Conservation (phyloP, 1,139 yeast genomes). For the Blastobotrys proliferans region DNA sequence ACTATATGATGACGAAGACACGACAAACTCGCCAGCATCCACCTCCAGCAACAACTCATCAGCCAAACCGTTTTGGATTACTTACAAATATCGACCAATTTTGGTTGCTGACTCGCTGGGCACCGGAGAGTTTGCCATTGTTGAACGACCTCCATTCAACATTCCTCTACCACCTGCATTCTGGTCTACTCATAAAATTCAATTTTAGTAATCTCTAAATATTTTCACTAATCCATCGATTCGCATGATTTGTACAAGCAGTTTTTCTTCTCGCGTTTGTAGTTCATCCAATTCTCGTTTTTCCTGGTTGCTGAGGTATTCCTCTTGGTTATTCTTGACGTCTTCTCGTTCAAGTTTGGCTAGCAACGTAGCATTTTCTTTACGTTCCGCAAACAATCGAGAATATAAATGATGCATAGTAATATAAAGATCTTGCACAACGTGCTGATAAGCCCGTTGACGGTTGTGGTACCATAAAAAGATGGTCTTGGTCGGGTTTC, state of each 20-base stretch:
- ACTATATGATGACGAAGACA: slow-evolving; percentile 25
- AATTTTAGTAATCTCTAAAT: slow-evolving; percentile 39
- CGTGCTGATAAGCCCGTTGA: slow-evolving; percentile 45
- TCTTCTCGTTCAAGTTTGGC: slow-evolving; percentile 85
- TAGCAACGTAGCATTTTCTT: slow-evolving; percentile 61
- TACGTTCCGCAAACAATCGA: slow-evolving; percentile 53
- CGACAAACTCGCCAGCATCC: slow-evolving; percentile 15
- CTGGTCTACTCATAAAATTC: slow-evolving; percentile 59
- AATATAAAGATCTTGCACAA: slow-evolving; percentile 56
- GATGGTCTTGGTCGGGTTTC: slow-evolving; percentile 87
- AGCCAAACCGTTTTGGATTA: slow-evolving; percentile 59
- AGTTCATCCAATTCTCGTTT: slow-evolving; percentile 62
- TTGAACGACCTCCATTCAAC: slow-evolving; percentile 71
- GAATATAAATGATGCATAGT: slow-evolving; percentile 64
- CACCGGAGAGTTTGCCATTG: slow-evolving; percentile 57
- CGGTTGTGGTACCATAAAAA: slow-evolving; percentile 73
- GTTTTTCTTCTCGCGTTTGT: slow-evolving; percentile 31
- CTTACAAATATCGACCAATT: slow-evolving; percentile 73
- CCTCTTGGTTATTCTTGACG: slow-evolving; percentile 77
- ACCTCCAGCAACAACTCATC: slow-evolving; percentile 26
- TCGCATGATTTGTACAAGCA: slow-evolving; percentile 33
- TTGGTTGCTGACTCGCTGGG: slow-evolving; percentile 58
- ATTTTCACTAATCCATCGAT: slow-evolving; percentile 37
- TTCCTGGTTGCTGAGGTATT: slow-evolving; percentile 70
- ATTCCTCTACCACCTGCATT: slow-evolving; percentile 70